Base-by-base conservation (phyloP, 345 rosid genomes). In the Gynandropsis gynandra region DNA sequence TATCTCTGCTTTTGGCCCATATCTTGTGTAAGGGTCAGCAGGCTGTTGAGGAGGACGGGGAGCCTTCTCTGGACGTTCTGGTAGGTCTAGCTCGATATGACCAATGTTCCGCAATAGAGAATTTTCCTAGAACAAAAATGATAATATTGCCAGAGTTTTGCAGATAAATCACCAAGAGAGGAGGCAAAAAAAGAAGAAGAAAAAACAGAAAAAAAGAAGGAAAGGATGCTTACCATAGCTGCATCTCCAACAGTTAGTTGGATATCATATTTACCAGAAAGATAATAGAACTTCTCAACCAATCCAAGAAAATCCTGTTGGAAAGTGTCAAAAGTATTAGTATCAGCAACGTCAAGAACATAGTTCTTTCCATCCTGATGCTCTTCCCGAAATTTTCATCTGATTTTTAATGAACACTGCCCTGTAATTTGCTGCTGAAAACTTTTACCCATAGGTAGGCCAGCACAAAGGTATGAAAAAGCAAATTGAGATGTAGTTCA, bases 41-140 rank as follows among this genome's bases (percentile, higher is more conserved):
- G 81, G 65, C 59, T 46, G 78, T n/a, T 58, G 52, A 33, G 95
- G 94, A 47, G 87, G 82, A 33, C 65, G 88, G n/a, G 87, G 64
- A 21, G 87, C 95, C 69, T 81, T 93, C 77, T 88, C 99, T 16
- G 95, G 87, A 52, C 85, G 77, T 68, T 85, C 94, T 47, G 99
- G 99, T 44, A 93, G 79, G 69, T 85, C 97, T 44, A 93, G 62
- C 56, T 88, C 95, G 16, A 88, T 33, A 47, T 78, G 67, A 34
- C 94, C 99, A 55, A 93, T 62, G 29, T 73, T 82, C 39, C 57
- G 72, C 45, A 81, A 50, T 60, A 88, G 67, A 50, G 99, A 88
- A 66, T 93, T 85, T 67, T 93, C 97, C 95, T 88, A 88, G 45
- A 49, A 47, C 27, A 50, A 39, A 32, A 16, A 47, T 10, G 50